Evolutionary conservation across 2,329 filamentous ascomycete species (phyloP).

Genomic region (Fusarium virguliforme): DNA sequence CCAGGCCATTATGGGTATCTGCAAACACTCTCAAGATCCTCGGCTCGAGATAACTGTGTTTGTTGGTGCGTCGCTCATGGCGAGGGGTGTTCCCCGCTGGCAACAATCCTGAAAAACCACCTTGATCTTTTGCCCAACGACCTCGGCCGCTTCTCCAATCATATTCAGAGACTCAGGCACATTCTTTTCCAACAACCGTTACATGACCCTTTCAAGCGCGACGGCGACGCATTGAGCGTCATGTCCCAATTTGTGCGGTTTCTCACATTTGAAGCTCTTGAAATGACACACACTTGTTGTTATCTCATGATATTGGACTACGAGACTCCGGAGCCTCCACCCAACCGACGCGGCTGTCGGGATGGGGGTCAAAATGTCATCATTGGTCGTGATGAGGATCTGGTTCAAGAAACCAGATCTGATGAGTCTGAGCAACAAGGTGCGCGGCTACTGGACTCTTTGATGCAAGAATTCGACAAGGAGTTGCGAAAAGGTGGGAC

Average conservation of each 20-base stretch:
- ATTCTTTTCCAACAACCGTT: too few species aligned
- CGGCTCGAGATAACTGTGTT: not conserved
- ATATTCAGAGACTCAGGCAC: too few species aligned
- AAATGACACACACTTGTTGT: slow-evolving; percentile 17
- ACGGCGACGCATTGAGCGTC: not conserved
- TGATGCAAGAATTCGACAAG: not conserved
- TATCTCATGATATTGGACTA: not conserved
- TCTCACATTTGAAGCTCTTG: slow-evolving; percentile 15
- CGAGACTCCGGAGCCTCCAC: fast-evolving
- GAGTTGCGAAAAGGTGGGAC: not conserved
- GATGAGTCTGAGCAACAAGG: not conserved
- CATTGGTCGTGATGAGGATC: not conserved
- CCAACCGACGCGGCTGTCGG: not conserved
- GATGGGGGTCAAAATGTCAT: not conserved
- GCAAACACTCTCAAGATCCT: not conserved
- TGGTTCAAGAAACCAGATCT: not conserved
- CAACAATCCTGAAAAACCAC: not conserved
- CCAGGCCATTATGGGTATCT: not conserved
- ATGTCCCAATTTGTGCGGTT: not conserved
- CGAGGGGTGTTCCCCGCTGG: slow-evolving; percentile 7
- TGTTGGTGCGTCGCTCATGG: slow-evolving; percentile 9
- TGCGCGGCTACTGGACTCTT: not conserved
- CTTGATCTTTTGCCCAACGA: too few species aligned
- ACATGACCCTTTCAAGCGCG: not conserved
- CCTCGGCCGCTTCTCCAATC: too few species aligned